phyloP scores from a whole-genome alignment of 2,329 filamentous ascomycete species.

The Pyrenochaeta sp. region DNA sequence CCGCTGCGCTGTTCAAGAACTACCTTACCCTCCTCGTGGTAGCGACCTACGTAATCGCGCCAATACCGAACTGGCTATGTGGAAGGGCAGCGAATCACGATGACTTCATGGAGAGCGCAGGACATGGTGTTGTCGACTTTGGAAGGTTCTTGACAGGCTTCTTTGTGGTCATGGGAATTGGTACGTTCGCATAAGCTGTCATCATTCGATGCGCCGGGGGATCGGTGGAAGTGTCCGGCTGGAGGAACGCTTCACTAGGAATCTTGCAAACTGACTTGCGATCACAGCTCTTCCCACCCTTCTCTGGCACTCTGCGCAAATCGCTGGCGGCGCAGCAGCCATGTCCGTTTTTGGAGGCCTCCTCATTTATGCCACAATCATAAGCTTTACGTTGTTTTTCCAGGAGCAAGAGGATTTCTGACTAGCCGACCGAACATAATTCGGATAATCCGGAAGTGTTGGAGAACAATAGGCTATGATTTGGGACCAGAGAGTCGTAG shows the following conservation, averaged over 20 bases:
- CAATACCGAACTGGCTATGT: constrained; percentile 96
- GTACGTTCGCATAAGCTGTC: too few relatives aligned
- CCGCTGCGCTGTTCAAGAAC: constrained; percentile 91
- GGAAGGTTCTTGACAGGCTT: constrained; percentile 95
- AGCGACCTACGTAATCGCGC: constrained; percentile 91
- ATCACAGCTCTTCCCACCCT: constrained; percentile 80
- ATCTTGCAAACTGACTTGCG: constrained; percentile 26
- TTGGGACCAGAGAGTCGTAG: too few relatives aligned
- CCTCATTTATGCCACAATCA: constrained; percentile 96
- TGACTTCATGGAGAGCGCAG: constrained; percentile 89
- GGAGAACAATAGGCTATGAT: too few relatives aligned
- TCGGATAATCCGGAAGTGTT: constrained; percentile 25
- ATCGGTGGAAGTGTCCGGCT: too few relatives aligned
- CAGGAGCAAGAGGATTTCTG: constrained; percentile 96
- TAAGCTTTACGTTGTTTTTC: constrained; percentile 98
- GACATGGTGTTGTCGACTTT: constrained; percentile 87
- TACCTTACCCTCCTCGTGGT: constrained; percentile 97
- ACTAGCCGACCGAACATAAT: constrained; percentile 40
- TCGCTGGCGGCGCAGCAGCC: constrained; percentile 83
- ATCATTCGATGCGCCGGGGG: too few relatives aligned
- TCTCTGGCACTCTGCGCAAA: constrained; percentile 85
- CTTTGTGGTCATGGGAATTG: constrained; percentile 95
- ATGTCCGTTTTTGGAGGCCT: constrained; percentile 95
- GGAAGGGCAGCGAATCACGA: constrained; percentile 86
- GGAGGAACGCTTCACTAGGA: too few relatives aligned